Evolutionary conservation across 345 rosid species (phyloP), one percentile per base, ranked within the genome.

Genomic region (Rhizophora apiculata): DNA sequence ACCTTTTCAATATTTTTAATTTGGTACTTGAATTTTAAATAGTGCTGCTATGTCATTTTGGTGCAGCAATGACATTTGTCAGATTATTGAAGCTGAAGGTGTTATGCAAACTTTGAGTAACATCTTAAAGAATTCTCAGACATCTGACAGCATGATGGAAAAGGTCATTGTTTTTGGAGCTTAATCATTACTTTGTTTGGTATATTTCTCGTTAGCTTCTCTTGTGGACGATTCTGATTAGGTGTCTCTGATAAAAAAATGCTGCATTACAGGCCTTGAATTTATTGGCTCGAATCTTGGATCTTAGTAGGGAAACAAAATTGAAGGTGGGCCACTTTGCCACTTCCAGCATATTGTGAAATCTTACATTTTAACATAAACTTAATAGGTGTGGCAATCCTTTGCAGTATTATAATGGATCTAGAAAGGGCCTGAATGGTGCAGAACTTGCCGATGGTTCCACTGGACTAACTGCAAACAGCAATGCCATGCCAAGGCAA

Each of bases 291-390:
- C 86, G 88, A 71, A 78, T 91, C 57, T 83, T 93, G 43, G 91
- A 89, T 75, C 91, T 96, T 69, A 79, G 72, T 72, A 89, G 79
- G 77, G 92, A 87, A 83, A 84, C 89, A 87, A 86, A 82, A 78
- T 86, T 88, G 56, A 89, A 84, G 92, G 98, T 92, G 36, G 62
- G 88, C 83, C 39, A 29, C 54, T 30, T 43, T 43, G 13, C 63
- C 59, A 71, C 69, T 59, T 72, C 54, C 69, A 36, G 63, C 66
- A 37, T 58, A 46, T 64, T 21, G 4, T 70, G 20, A 59, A 61
- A 62, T 70, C 26, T 68, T 55, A 31, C 22, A 11, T 67, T 69
- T 58, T 64, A 61, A 32, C 49, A 4, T 36, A 13, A 37, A 68
- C 82, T 82, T 49, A 70, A 75, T 48, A 29, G 67, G 53, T 64